phyloP scores from a whole-genome alignment of 805 yeast genomes.

The Wickerhamiella vanderwaltii region DNA sequence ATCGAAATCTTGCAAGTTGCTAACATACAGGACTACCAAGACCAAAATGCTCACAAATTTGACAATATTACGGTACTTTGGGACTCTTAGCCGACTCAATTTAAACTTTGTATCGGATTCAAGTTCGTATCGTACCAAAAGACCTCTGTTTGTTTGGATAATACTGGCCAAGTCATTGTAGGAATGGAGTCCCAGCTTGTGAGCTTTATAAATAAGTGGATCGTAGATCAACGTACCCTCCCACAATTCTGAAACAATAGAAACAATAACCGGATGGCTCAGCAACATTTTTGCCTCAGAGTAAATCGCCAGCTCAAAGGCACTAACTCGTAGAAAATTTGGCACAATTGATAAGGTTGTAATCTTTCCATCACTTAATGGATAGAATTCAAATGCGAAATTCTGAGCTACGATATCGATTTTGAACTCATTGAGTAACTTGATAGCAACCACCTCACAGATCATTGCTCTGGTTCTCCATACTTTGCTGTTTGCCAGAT shows the following conservation, averaged over 20 bases:
- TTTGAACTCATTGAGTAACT: slow-evolving; percentile 35
- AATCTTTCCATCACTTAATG: slow-evolving; percentile 30
- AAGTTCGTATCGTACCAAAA: slow-evolving; percentile 27
- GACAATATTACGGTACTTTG: slow-evolving; percentile 28
- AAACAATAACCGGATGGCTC: slow-evolving; percentile 40
- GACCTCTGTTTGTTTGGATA: slow-evolving; percentile 25
- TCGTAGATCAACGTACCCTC: slow-evolving; percentile 38
- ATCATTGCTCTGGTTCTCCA: slow-evolving; percentile 36
- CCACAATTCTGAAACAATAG: slow-evolving; percentile 39
- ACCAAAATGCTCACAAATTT: slow-evolving; percentile 25
- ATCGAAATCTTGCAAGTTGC: slow-evolving; percentile 20
- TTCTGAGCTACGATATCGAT: slow-evolving; percentile 35
- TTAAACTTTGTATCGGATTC: slow-evolving; percentile 29
- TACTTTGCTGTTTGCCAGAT: slow-evolving; percentile 27
- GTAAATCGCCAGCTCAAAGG: slow-evolving; percentile 40
- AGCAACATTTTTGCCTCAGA: slow-evolving; percentile 42
- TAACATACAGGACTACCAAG: slow-evolving; percentile 25
- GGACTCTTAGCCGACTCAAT: slow-evolving; percentile 31
- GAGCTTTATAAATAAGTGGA: slow-evolving; percentile 29
- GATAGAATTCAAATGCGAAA: slow-evolving; percentile 36
- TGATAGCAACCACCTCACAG: slow-evolving; percentile 42
- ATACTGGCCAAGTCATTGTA: slow-evolving; percentile 23
- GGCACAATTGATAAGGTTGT: slow-evolving; percentile 19
- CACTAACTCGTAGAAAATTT: slow-evolving; percentile 32
- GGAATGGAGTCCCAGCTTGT: slow-evolving; percentile 21